Evolutionary conservation across 495 filamentous ascomycete species (phyloP).

Genomic region (Melanomma pulvis-pyrius): DNA sequence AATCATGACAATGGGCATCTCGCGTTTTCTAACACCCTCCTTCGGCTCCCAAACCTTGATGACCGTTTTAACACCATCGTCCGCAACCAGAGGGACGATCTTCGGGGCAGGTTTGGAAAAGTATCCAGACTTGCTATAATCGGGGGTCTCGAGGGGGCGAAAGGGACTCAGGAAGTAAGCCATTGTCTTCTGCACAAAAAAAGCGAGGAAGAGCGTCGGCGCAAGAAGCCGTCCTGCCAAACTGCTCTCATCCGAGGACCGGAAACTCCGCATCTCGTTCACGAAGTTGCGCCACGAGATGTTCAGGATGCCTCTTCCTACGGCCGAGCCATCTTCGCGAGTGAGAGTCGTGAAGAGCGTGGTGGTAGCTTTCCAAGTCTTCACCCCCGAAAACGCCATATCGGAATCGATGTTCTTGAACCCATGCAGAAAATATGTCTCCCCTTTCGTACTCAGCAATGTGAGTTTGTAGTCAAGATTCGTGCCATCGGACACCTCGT

Average conservation of each 20-base stretch:
- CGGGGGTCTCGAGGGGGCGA: constrained; percentile 57
- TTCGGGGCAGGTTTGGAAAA: constrained; percentile 49
- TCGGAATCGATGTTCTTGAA: constrained; percentile 65
- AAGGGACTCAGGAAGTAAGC: constrained; percentile 60
- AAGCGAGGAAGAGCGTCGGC: constrained; percentile 35
- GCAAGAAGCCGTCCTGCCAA: background rate
- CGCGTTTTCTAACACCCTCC: constrained; percentile 4
- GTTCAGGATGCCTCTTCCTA: constrained; percentile 63
- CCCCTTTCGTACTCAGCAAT: constrained; percentile 57
- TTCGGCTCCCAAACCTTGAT: constrained; percentile 61
- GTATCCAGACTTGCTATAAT: constrained; percentile 51
- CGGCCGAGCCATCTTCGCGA: constrained; percentile 46
- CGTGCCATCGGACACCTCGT: constrained; percentile 57
- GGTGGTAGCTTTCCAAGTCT: constrained; percentile 65
- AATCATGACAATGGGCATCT: constrained; percentile 51
- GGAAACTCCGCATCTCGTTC: constrained; percentile 57
- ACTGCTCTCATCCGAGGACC: background rate
- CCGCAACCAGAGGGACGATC: constrained; percentile 46
- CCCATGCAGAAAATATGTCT: constrained; percentile 59
- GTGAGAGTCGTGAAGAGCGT: constrained; percentile 62
- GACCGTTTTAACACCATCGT: constrained; percentile 57
- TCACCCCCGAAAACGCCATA: constrained; percentile 55
- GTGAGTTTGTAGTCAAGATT: constrained; percentile 65
- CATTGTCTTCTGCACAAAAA: constrained; percentile 59
- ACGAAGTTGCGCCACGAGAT: constrained; percentile 60